A percentile compares a stretch with the other conserved stretches of the same genome.
Conservation (phyloP, 768 basidiomycete species). For the Kondoa subrosea region DNA sequence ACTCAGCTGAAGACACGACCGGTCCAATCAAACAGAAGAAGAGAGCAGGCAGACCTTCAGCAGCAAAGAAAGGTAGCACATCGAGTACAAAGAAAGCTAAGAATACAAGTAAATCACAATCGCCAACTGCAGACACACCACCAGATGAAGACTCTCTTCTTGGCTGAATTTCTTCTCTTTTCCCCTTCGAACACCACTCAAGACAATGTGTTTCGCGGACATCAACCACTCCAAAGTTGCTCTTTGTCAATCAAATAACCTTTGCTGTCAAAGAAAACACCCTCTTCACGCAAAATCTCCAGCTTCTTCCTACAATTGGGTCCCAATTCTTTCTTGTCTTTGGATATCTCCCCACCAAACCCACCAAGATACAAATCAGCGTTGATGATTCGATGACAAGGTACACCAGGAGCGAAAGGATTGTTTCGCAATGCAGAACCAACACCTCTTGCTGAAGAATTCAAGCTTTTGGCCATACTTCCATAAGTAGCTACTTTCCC, state of each 20-base stretch:
- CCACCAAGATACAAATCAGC: not conserved
- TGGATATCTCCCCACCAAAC: not conserved
- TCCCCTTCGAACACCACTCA: too few species aligned
- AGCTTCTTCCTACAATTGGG: not conserved
- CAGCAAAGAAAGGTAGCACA: too few species aligned
- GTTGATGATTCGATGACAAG: not conserved
- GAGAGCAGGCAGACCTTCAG: too few species aligned
- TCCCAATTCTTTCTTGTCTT: not conserved
- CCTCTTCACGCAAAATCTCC: not conserved
- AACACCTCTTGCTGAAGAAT: not conserved
- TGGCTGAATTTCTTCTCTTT: too few species aligned
- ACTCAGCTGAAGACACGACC: not conserved
- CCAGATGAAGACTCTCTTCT: not conserved
- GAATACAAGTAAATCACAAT: not conserved
- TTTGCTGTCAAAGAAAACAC: not conserved
- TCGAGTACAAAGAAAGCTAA: not conserved
- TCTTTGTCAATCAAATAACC: not conserved
- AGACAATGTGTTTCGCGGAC: too few species aligned
- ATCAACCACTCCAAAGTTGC: not conserved
- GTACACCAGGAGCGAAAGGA: not conserved
- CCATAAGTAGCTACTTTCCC: not conserved
- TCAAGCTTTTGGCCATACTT: not conserved
- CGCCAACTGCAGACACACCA: not conserved
- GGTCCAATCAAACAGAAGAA: not conserved
- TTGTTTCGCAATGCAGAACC: not conserved